Percentiles rank a stretch among this genome's conserved stretches.
Conservation (phyloP, 1,139 yeast genomes). For the Lodderomyces margitis region DNA sequence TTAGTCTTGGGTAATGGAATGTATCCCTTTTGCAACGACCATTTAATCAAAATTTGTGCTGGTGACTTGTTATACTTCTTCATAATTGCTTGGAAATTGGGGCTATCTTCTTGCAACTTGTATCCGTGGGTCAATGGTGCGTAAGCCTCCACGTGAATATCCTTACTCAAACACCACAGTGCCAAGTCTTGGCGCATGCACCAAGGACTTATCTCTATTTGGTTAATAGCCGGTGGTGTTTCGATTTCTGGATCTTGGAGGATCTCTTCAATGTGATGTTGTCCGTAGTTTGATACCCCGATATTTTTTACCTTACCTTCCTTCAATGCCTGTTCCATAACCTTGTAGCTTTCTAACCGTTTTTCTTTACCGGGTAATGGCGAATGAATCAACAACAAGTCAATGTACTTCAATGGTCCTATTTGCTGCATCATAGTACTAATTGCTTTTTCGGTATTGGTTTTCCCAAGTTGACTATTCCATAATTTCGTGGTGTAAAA, state of each 20-base stretch:
- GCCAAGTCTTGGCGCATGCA: slow-evolving; percentile 64
- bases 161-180: slow-evolving; percentile 44
- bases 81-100: slow-evolving; percentile 17
- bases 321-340: slow-evolving; percentile 66
- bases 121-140: slow-evolving; percentile 41
- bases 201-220: slow-evolving; percentile 77
- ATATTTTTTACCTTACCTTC: slow-evolving; percentile 53
- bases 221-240: slow-evolving; percentile 58
- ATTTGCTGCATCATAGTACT: slow-evolving; percentile 27
- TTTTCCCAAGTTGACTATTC: slow-evolving; percentile 34
- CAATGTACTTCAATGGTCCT: slow-evolving; percentile 45
- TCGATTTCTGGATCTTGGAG: slow-evolving; percentile 50
- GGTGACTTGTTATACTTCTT: slow-evolving; percentile 25
- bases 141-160: slow-evolving; percentile 37
- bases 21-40: slow-evolving; percentile 44
- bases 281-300: slow-evolving; percentile 72
- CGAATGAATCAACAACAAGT: slow-evolving; percentile 56
- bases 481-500: slow-evolving; percentile 57
- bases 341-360: slow-evolving; percentile 57
- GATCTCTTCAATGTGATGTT: slow-evolving; percentile 58
- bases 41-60: slow-evolving; percentile 36
- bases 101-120: slow-evolving; percentile 18
- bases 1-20: slow-evolving; percentile 39
- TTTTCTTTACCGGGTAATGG: slow-evolving; percentile 53
- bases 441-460: slow-evolving; percentile 25